These are phyloP conservation scores for Aspergillus neotritici DNA, from an alignment of 2,329 filamentous ascomycete genomes.

Conservation along the genomic window DNA sequence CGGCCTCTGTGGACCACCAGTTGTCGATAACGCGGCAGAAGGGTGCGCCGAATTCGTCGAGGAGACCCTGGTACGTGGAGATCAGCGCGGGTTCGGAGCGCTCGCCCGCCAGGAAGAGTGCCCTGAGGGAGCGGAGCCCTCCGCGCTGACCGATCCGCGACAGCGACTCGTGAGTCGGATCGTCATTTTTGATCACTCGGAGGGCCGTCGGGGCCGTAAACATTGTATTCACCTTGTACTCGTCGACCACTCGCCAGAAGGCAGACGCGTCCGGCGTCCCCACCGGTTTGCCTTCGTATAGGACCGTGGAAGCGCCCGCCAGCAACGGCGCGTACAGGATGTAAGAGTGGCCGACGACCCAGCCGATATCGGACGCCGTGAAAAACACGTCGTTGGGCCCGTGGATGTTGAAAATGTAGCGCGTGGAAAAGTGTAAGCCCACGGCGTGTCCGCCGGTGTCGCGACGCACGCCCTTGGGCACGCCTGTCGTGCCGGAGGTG, in stretches of 20 bases:
- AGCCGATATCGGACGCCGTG: constrained; percentile 91
- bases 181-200: constrained; percentile 41
- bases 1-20: constrained; percentile 2
- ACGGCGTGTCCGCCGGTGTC: constrained; percentile 85
- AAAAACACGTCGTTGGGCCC: constrained; percentile 76
- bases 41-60: background rate
- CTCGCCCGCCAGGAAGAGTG: constrained; percentile 2
- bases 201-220: constrained; percentile 75
- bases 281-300: constrained; percentile 86
- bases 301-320: constrained; percentile 81
- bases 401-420: constrained; percentile 96
- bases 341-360: constrained; percentile 96
- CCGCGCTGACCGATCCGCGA: constrained; percentile 3
- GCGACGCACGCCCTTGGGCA: constrained; percentile 97
- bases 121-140: constrained; percentile 2
- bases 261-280: constrained; percentile 2
- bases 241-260: constrained; percentile 93
- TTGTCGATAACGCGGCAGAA: constrained; percentile 1
- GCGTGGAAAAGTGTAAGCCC: constrained; percentile 80
- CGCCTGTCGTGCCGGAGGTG: constrained; percentile 91
- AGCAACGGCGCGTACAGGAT: constrained; percentile 89
- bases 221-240: constrained; percentile 90
- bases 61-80: constrained; percentile 1
- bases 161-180: constrained; percentile 1
- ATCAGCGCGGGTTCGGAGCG: constrained; percentile 1